Evolutionary conservation across 306 rosid genomes (phyloP).

Genomic region (Ziziphus jujuba): DNA sequence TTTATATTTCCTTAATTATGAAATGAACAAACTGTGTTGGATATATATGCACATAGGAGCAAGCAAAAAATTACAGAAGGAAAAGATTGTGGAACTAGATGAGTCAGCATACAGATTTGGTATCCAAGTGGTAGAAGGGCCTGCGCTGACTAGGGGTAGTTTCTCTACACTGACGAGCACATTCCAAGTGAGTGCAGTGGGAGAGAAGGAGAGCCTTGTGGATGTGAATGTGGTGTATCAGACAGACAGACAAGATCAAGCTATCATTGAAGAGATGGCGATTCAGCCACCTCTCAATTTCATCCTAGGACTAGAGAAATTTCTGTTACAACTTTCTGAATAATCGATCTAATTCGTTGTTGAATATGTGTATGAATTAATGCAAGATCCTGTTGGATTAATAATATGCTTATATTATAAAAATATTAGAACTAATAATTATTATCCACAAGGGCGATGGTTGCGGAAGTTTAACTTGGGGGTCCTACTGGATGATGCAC

Average conservation of each 20-base stretch:
- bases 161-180: slow-evolving; percentile 10
- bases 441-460: too few relatives aligned
- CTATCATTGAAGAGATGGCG: not conserved
- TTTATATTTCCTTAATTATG: too few relatives aligned
- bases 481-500: too few relatives aligned
- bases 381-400: too few relatives aligned
- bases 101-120: slow-evolving; percentile 7
- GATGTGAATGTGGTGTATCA: slow-evolving; percentile 5
- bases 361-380: too few relatives aligned
- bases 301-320: slow-evolving; percentile 6
- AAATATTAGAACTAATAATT: too few relatives aligned
- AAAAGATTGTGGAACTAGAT: slow-evolving; percentile 22
- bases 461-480: too few relatives aligned
- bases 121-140: slow-evolving; percentile 15
- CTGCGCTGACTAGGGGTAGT: slow-evolving; percentile 5
- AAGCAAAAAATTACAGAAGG: slow-evolving; percentile 1
- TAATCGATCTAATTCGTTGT: not conserved
- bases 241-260: not conserved
- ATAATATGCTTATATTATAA: too few relatives aligned
- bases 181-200: slow-evolving; percentile 13
- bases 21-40: too few relatives aligned
- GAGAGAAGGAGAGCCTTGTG: slow-evolving; percentile 22
- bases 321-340: not conserved
- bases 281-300: slow-evolving; percentile 1
- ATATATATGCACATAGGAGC: not conserved